Evolutionary conservation across 345 rosid species (phyloP), one percentile per base, ranked within the genome.

Genomic region (Sisymbrium altissimum): DNA sequence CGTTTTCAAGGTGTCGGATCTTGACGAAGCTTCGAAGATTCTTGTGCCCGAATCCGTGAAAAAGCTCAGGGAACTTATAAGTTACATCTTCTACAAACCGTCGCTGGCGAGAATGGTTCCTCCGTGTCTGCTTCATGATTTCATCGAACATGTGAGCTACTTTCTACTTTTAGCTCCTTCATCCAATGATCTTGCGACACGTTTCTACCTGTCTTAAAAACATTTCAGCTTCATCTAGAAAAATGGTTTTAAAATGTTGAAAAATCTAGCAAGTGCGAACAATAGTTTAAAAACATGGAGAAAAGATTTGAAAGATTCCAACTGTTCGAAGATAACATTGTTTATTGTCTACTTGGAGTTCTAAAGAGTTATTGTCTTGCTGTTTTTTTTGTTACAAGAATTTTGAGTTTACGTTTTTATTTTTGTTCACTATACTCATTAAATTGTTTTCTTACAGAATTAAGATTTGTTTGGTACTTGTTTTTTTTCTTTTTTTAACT

Each of bases 1-100:
- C 44, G 65, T 86, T 39, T 86, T 91, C 49, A 46, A 56, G 44
- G 85, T 89, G 3, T 81, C 84, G 19, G 89, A 93, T 77, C 70
- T 93, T 79, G 88, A 91, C 30, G 94, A 85, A 76, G 98, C 96
- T 12, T 75, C 74, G 0, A 67, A 58, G 44, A 89, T 93, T 66
- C 73, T 93, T 32, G 93, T 93, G 11, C 97, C 96, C 0, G 81
- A 77, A 25, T 81, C 85, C 2, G 88, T 92, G 0, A 75, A 66
- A 2, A 85, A 86, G 84, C 86, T 93, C 2, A 56, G 76, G 70
- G 87, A 93, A 66, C 81, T 93, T 70, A 67, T 84, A 63, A 80
- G 81, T 46, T 88, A 75, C 52, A 29, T 87, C 0, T 78, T 90
- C 59, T 78, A 39, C 36, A 82, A 62, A 73, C 86, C 73, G 7